Evolutionary conservation across 805 yeast species (phyloP).

Genomic region (Candida boidinii): DNA sequence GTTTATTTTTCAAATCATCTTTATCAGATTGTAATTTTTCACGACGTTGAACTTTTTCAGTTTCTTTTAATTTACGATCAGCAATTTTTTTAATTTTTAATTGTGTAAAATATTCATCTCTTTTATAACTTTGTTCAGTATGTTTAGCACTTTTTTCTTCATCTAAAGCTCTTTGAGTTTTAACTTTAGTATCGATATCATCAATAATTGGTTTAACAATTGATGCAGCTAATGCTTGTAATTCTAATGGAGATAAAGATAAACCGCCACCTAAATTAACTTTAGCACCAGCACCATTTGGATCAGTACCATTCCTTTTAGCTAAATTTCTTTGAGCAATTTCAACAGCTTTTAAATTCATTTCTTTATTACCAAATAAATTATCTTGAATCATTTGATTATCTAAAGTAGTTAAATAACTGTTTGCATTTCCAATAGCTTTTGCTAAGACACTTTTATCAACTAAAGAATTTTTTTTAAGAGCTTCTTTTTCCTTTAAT

Average conservation of each 20-base stretch:
- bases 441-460: constrained; percentile 35
- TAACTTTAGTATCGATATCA: constrained; percentile 65
- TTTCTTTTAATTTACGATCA: constrained; percentile 24
- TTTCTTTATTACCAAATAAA: constrained; percentile 20
- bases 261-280: constrained; percentile 86
- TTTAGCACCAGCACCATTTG: constrained; percentile 46
- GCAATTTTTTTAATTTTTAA: constrained; percentile 29
- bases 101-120: constrained; percentile 28
- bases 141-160: constrained; percentile 30
- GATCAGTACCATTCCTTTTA: constrained; percentile 34
- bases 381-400: constrained; percentile 14
- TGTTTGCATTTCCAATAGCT: constrained; percentile 44
- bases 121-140: constrained; percentile 31
- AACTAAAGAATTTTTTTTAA: constrained; percentile 28
- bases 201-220: constrained; percentile 77
- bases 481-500: constrained; percentile 30
- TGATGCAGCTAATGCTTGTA: constrained; percentile 69
- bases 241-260: constrained; percentile 63
- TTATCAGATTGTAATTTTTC: constrained; percentile 40
- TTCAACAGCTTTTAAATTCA: constrained; percentile 65
- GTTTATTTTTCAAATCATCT: constrained; percentile 36
- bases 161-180: constrained; percentile 55
- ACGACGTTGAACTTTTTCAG: constrained; percentile 29
- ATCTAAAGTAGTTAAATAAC: constrained; percentile 19
- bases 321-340: constrained; percentile 64